Conservation (phyloP, 768 basidiomycete genomes). For the Candolleomyces aberdarensis region DNA sequence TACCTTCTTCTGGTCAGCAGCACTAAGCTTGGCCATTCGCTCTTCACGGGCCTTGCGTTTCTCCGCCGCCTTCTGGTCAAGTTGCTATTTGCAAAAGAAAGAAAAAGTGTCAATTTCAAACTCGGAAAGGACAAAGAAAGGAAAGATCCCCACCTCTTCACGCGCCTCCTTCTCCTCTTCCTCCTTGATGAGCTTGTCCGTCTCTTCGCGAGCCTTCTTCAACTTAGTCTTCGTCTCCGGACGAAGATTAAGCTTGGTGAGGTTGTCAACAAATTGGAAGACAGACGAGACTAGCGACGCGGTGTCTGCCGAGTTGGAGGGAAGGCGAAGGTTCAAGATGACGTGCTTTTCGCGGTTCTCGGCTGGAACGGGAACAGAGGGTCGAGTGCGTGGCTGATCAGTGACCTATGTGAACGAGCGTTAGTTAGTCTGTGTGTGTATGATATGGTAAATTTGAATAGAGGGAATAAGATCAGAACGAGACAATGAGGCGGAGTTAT, state of each 20-base stretch:
- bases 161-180: slow-evolving; percentile 65
- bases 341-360: slow-evolving; percentile 67
- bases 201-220: slow-evolving; percentile 66
- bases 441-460: neutral
- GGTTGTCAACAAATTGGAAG: slow-evolving; percentile 74
- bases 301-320: slow-evolving; percentile 50
- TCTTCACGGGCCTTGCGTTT: slow-evolving; percentile 77
- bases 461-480: neutral
- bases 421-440: neutral
- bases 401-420: slow-evolving; percentile 49
- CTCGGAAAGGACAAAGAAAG: neutral
- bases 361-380: slow-evolving; percentile 46
- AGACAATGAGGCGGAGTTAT: neutral
- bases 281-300: slow-evolving; percentile 58
- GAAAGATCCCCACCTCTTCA: slow-evolving; percentile 53
- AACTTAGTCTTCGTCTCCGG: slow-evolving; percentile 84
- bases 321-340: slow-evolving; percentile 61
- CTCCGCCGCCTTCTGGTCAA: slow-evolving; percentile 65
- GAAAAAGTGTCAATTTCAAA: no score
- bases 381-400: slow-evolving; percentile 79
- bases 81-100: slow-evolving; percentile 25
- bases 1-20: slow-evolving; percentile 84
- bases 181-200: slow-evolving; percentile 65
- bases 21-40: slow-evolving; percentile 64
- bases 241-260: slow-evolving; percentile 58